These are phyloP conservation scores for Fragaria vesca DNA, from an alignment of 306 rosid species.

Conservation along the genomic window DNA sequence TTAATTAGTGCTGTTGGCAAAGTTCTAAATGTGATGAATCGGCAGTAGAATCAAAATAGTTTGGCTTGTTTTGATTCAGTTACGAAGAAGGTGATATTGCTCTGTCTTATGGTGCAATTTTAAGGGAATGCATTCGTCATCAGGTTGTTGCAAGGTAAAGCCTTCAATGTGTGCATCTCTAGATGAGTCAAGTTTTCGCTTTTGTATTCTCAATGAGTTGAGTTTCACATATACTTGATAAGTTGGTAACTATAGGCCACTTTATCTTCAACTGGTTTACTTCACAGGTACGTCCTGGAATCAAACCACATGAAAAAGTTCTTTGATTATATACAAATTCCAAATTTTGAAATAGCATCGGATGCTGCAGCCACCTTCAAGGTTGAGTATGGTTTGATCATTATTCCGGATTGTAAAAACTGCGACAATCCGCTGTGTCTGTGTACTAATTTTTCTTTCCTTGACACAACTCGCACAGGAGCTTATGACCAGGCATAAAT, in stretches of 20 bases:
- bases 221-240: background rate
- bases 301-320: slow-evolving; percentile 41
- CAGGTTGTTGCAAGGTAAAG: slow-evolving; percentile 40
- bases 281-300: slow-evolving; percentile 36
- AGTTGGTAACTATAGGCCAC: background rate
- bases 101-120: slow-evolving; percentile 36
- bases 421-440: background rate
- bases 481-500: slow-evolving; percentile 51
- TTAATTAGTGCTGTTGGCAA: background rate
- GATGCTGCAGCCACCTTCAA: slow-evolving; percentile 45
- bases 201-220: background rate
- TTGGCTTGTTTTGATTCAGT: slow-evolving; percentile 22
- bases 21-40: background rate
- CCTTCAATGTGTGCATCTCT: background rate
- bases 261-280: background rate
- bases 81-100: slow-evolving; percentile 38
- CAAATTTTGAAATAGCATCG: slow-evolving; percentile 36
- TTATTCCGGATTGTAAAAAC: background rate
- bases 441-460: background rate
- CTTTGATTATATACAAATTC: slow-evolving; percentile 36
- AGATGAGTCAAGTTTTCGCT: background rate
- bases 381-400: slow-evolving; percentile 4
- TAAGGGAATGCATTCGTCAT: slow-evolving; percentile 43
- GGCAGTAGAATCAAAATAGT: background rate
- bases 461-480: slow-evolving; percentile 23